Base-by-base conservation (phyloP, 176 grass and related monocot species). In the Panicum miliaceum region DNA sequence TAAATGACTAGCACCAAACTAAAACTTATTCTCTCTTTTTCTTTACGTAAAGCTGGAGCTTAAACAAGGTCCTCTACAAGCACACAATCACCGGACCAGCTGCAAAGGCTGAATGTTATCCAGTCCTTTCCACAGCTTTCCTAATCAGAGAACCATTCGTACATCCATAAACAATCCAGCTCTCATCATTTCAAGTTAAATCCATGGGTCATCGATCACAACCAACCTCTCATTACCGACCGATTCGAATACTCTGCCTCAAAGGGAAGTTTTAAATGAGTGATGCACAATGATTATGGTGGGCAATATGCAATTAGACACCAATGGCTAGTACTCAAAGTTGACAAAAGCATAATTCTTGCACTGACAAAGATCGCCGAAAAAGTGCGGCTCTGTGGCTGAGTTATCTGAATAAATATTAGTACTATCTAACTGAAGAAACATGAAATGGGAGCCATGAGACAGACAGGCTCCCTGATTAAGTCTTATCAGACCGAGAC, bases 321-420 rank as follows among this genome's bases (percentile, higher is more conserved):
- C 47, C 64, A 40, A 18, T 84, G 84, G 89, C 76, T 76, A 76
- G 15, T 46, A 47, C 62, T 90, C 81, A 91, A 87, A 87, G 81
- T 81, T 86, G 69, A 84, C 53, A 87, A 76, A 70, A 60, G 56
- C 54, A 56, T 81, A 87, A 78, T 68, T 86, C 50, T 36, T 75
- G 45, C 80, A 52, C 48, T 38, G 16, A 54, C 29, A 86, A 64
- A 56, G 64, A 82, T 64, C 38, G 20, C 50, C 16, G 12, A 16
- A 84, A 73, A 90, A 79, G 66, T 10, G 38, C 1, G 37, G 59
- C 38, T 85, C 22, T 56, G 56, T 25, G n/a, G 42, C 25, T 7
- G 22, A 14, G 61, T 73, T 26, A 19, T 62, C 68, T 20, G 27
- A 73, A 78, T 73, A 72, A 64, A 62, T 66, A 51, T 16, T 34